Conservation (phyloP, 2,329 filamentous ascomycete species). For the Fusarium equiseti region DNA sequence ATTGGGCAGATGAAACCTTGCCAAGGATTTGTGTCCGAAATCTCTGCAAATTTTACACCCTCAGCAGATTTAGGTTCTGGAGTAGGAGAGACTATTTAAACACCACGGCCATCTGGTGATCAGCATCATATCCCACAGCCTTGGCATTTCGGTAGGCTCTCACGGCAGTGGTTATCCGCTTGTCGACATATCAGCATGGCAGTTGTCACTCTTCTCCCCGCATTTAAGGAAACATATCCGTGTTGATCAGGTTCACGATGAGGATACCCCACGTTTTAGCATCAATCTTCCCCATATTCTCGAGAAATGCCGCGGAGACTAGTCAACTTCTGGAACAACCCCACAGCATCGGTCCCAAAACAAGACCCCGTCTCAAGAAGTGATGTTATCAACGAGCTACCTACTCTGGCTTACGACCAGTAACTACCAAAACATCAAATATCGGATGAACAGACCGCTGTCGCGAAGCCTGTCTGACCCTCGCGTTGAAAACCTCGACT, state of each 20-base stretch:
- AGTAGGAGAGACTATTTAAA: background rate
- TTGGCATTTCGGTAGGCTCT: background rate
- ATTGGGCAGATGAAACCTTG: accelerated
- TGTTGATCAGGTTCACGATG: too few relatives aligned
- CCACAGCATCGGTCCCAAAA: background rate
- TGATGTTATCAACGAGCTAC: background rate
- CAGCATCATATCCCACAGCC: background rate
- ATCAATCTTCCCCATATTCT: background rate
- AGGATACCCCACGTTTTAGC: background rate
- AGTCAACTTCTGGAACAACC: constrained; percentile 13
- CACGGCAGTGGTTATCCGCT: background rate
- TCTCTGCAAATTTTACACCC: background rate
- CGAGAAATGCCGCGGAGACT: constrained; percentile 13
- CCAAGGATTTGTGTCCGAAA: too few relatives aligned
- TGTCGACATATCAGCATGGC: background rate
- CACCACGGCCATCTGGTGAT: background rate
- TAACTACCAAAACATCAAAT: constrained; percentile 50
- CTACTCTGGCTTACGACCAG: constrained; percentile 46
- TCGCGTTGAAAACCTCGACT: constrained; percentile 55
- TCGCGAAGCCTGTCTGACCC: constrained; percentile 41
- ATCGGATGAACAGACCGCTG: constrained; percentile 49
- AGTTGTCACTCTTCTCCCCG: background rate
- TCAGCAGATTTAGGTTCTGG: too few relatives aligned
- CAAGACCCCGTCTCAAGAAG: background rate
- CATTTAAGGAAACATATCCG: background rate